phyloP scores from a whole-genome alignment of 352 stramenopile genomes.

The Phytophthora hibernalis region DNA sequence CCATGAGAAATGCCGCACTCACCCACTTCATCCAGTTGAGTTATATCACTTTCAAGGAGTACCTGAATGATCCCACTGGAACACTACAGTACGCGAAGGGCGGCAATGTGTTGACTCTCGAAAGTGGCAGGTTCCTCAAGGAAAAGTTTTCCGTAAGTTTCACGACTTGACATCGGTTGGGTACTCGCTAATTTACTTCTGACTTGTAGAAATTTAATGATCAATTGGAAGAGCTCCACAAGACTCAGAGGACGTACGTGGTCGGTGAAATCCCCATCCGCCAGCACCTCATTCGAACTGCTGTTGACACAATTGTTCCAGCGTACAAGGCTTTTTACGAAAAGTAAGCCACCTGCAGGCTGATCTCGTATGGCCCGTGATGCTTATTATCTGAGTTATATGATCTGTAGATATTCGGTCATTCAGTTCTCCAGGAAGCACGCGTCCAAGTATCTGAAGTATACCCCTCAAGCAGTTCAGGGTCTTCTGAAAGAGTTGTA shows the following conservation, averaged over 20 bases:
- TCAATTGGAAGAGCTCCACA: constrained; percentile 72
- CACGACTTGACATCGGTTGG: background rate
- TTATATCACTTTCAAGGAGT: constrained; percentile 68
- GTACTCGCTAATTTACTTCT: background rate
- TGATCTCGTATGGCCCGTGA: background rate
- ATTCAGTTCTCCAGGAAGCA: constrained; percentile 95
- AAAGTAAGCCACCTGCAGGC: constrained; percentile 59
- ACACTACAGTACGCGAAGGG: constrained; percentile 90
- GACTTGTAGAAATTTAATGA: constrained; percentile 73
- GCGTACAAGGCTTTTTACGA: constrained; percentile 93
- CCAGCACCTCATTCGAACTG: constrained; percentile 85
- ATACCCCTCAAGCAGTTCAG: constrained; percentile 84
- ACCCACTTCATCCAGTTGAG: constrained; percentile 86
- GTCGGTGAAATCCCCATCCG: constrained; percentile 89
- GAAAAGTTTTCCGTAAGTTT: constrained; percentile 86
- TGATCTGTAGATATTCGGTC: constrained; percentile 78
- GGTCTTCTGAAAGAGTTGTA: constrained; percentile 88
- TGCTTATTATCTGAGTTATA: constrained; percentile 8
- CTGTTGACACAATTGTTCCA: constrained; percentile 85
- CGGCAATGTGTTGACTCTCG: constrained; percentile 84
- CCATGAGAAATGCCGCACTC: constrained; percentile 87
- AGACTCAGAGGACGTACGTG: constrained; percentile 76
- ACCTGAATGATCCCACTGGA: constrained; percentile 80
- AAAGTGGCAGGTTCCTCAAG: constrained; percentile 92
- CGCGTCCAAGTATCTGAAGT: constrained; percentile 90